These are phyloP conservation scores for Ustilago vetiveriae DNA, from an alignment of 1,284 basidiomycete genomes.

Conservation along the genomic window DNA sequence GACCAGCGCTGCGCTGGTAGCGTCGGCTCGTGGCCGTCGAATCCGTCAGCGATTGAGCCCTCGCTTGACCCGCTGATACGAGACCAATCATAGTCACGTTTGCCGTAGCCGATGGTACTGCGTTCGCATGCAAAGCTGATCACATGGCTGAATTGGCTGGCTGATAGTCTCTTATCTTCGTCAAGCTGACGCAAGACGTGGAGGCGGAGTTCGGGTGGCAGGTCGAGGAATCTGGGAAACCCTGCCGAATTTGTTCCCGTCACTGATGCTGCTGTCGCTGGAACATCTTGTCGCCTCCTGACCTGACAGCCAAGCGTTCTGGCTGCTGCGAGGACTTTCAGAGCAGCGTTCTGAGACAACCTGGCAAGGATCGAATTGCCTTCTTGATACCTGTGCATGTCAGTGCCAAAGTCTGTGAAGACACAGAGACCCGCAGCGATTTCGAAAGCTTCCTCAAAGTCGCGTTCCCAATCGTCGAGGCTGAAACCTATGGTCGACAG, in stretches of 20 bases:
- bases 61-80: not conserved
- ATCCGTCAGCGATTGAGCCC: not conserved
- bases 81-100: slow-evolving; percentile 15
- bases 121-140: slow-evolving; percentile 43
- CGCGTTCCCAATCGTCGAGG: slow-evolving; percentile 21
- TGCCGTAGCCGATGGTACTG: slow-evolving; percentile 36
- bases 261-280: not conserved
- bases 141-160: slow-evolving; percentile 25
- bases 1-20: slow-evolving; percentile 25
- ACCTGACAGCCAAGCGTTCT: slow-evolving; percentile 21
- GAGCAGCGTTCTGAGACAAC: slow-evolving; percentile 10
- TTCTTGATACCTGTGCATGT: not conserved
- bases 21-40: not conserved
- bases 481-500: slow-evolving; percentile 5
- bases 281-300: not conserved
- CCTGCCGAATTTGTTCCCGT: not conserved
- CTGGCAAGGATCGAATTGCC: not conserved
- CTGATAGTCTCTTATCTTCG: slow-evolving; percentile 1
- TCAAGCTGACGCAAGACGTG: slow-evolving; percentile 29
- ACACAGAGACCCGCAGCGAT: slow-evolving; percentile 9
- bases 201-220: slow-evolving; percentile 36
- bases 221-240: slow-evolving; percentile 22
- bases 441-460: slow-evolving; percentile 27
- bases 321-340: slow-evolving; percentile 7
- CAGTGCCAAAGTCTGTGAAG: not conserved